Evolutionary conservation across 73 alveolate genomes (phyloP).

Genomic region (Strombidium stylifer): DNA sequence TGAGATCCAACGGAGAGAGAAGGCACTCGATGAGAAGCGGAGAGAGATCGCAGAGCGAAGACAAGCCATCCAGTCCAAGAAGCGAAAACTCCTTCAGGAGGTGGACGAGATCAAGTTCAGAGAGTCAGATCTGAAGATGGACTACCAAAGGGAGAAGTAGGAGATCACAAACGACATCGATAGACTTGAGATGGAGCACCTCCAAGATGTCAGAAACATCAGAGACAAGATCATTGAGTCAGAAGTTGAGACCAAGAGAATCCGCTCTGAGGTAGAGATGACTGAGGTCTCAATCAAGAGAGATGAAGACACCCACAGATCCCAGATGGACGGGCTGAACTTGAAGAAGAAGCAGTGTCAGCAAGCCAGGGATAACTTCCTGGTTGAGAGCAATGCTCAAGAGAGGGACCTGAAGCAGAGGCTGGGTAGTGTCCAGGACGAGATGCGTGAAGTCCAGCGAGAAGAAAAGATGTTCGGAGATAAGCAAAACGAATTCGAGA

Average conservation of each 20-base stretch:
- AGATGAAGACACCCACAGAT: neutral
- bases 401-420: slow-evolving; percentile 8
- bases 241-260: slow-evolving; percentile 24
- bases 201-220: too few relatives aligned
- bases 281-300: neutral
- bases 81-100: slow-evolving; percentile 8
- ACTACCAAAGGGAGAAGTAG: slow-evolving; percentile 6
- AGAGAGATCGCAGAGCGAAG: neutral
- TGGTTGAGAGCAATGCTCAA: neutral
- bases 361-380: neutral
- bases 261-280: slow-evolving; percentile 9
- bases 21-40: neutral
- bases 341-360: neutral
- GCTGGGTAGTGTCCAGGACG: slow-evolving; percentile 5
- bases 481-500: slow-evolving; percentile 9
- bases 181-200: slow-evolving; percentile 9
- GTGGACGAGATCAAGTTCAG: slow-evolving; percentile 13
- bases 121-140: neutral
- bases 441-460: neutral
- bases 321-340: neutral
- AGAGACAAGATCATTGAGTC: too few relatives aligned
- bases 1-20: too few relatives aligned
- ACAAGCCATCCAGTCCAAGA: too few relatives aligned
- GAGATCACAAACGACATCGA: slow-evolving; percentile 9
- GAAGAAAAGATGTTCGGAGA: slow-evolving; percentile 3